Evolutionary conservation across 1,284 basidiomycete species (phyloP), one percentile per base, ranked within the genome.

Genomic region (Boletus calvinii): DNA sequence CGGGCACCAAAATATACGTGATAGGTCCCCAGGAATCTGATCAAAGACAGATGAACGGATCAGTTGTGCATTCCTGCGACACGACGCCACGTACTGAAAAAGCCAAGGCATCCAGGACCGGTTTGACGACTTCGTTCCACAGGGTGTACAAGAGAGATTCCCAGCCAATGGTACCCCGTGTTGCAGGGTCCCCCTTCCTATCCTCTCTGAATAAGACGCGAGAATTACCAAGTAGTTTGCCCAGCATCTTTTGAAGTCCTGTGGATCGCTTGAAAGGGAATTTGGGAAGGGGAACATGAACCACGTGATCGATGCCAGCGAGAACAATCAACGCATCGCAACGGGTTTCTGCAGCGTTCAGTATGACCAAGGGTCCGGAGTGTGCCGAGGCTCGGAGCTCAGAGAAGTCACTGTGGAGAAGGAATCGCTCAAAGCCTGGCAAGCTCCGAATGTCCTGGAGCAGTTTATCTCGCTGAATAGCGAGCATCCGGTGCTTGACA

Each of bases 101-200:
- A 1, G 30, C 39, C 6, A 56, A 15, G 4, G 48, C 37, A 12
- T 56, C 32, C 20, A 56, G 29, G 15, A 56, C 6, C 7, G 26
- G 26, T 6, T 8, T 26, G 7, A 26, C 26, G 1, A 26, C 26
- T 3, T 26, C 6, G 3, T 31, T 31, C 30, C 30, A 31, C 15
- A 56, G 18, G 9, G 35, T n/a, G 3, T 44, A 41, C 10, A 50
- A 22, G 17, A 50, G 35, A 8, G 41, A 29, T 8, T 26, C 24
- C 48, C 48, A 43, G 8, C 10, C 18, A 7, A 17, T 3, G 5
- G 12, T 4, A 1, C 31, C 34, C 39, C n/a, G 48, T 4, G 12
- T 8, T 8, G 36, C 12, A 17, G n/a, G 10, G 4, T 20, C 3
- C 18, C 37, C 37, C 20, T 22, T n/a, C 17, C 37, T 38, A 11